Conservation (phyloP, 805 yeast genomes). For the Metschnikowia gelsemii region DNA sequence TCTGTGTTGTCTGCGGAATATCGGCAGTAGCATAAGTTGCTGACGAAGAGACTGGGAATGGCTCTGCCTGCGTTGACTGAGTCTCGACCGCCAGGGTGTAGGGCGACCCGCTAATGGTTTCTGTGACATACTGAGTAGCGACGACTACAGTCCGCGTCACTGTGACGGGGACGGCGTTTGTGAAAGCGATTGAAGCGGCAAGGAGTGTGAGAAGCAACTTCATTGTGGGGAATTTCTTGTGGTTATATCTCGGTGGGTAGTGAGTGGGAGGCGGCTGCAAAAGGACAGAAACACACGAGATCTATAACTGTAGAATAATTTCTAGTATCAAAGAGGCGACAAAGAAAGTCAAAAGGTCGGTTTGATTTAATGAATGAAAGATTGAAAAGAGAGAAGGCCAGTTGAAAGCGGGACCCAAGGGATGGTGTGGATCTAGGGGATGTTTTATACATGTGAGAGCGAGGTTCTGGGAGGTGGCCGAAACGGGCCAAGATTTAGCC, state of each 20-base stretch:
- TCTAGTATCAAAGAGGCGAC: not conserved
- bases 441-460: conserved; percentile 12
- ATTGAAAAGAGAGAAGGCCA: not conserved
- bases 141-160: conserved; percentile 15
- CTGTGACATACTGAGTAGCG: conserved; percentile 13
- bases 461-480: conserved; percentile 6
- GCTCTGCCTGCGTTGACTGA: conserved; percentile 3
- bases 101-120: conserved; percentile 13
- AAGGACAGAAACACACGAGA: not conserved
- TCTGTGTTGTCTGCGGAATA: not conserved
- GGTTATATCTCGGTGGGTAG: not conserved
- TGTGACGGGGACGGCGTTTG: conserved; percentile 15
- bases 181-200: conserved; percentile 10
- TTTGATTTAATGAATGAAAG: not conserved
- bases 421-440: not conserved
- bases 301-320: too few relatives aligned
- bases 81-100: conserved; percentile 5
- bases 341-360: conserved; percentile 1
- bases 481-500: conserved; percentile 9
- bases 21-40: conserved; percentile 3
- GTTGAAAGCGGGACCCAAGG: not conserved
- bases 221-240: not conserved
- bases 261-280: not conserved
- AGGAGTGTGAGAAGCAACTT: conserved; percentile 9
- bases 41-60: not conserved